Evolutionary conservation across 2,329 filamentous ascomycete species (phyloP).

Genomic region (Fusarium torulosum): DNA sequence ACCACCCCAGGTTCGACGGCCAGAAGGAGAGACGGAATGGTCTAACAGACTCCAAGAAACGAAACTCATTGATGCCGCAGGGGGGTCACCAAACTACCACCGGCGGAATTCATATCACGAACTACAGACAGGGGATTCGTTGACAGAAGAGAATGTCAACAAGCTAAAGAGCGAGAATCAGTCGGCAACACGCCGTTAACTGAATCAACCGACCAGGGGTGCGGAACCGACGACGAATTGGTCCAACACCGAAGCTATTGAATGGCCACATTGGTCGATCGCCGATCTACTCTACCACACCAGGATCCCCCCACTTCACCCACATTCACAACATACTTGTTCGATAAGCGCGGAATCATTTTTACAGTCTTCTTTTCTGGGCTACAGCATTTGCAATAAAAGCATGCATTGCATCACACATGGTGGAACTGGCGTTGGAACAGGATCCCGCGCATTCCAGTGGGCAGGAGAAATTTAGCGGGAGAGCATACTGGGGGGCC

Average conservation of each 20-base stretch:
- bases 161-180: slow-evolving; percentile 57
- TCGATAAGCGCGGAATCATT: slow-evolving; percentile 8
- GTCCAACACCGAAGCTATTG: slow-evolving; percentile 20
- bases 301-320: background rate
- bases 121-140: slow-evolving; percentile 55
- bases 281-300: slow-evolving; percentile 14
- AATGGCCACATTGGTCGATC: slow-evolving; percentile 11
- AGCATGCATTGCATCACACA: slow-evolving; percentile 34
- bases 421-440: slow-evolving; percentile 39
- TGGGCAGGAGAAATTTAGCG: slow-evolving; percentile 4
- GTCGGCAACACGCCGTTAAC: slow-evolving; percentile 37
- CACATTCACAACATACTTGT: slow-evolving; percentile 13
- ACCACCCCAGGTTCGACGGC: slow-evolving; percentile 51
- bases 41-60: slow-evolving; percentile 60
- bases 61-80: slow-evolving; percentile 62
- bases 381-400: slow-evolving; percentile 32
- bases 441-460: slow-evolving; percentile 10
- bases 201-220: background rate
- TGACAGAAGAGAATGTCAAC: slow-evolving; percentile 68
- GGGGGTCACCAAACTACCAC: slow-evolving; percentile 52
- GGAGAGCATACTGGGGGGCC: slow-evolving; percentile 13
- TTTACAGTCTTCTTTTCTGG: slow-evolving; percentile 15
- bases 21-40: slow-evolving; percentile 57
- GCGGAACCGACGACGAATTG: slow-evolving; percentile 11
- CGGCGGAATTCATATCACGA: slow-evolving; percentile 54